phyloP scores from a whole-genome alignment of 352 stramenopile genomes.

The Phytophthora sojae region DNA sequence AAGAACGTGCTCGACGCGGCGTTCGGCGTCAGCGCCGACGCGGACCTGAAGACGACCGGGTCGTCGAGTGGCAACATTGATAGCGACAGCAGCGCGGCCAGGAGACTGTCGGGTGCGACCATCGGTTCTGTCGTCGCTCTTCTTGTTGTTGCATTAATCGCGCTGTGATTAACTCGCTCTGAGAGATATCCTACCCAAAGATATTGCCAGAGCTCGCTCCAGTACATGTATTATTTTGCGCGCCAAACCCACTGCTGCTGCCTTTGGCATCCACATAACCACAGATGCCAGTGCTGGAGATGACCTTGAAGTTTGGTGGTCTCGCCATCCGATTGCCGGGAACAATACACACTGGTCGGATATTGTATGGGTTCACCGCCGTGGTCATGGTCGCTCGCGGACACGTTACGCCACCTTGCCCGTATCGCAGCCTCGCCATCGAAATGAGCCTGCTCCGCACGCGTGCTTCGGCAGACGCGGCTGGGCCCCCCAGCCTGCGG shows the following conservation, averaged over 20 bases:
- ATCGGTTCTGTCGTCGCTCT: neutral
- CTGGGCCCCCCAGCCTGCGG: too few relatives aligned
- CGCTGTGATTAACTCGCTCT: neutral
- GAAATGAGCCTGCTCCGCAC: neutral
- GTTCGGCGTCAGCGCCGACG: conserved; percentile 31
- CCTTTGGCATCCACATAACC: neutral
- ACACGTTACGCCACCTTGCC: neutral
- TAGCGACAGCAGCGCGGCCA: conserved; percentile 6
- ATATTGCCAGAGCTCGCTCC: neutral
- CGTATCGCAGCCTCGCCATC: neutral
- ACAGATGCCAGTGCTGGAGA: neutral
- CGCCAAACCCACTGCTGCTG: neutral
- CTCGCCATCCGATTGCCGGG: neutral
- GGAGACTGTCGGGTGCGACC: conserved; percentile 3
- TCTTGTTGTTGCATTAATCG: neutral
- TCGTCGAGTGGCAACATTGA: conserved; percentile 9
- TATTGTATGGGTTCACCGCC: neutral
- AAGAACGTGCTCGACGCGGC: conserved; percentile 43
- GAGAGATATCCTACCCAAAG: neutral
- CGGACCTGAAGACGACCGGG: neutral
- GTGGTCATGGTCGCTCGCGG: neutral
- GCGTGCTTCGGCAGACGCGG: too few relatives aligned
- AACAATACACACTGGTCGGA: neutral
- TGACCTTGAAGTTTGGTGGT: conserved; percentile 6
- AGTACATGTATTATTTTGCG: neutral